A percentile compares a stretch with the other conserved stretches of the same genome.
phyloP scores from a whole-genome alignment of 176 grass and related monocot genomes.

The Cenchrus fungigraminus region DNA sequence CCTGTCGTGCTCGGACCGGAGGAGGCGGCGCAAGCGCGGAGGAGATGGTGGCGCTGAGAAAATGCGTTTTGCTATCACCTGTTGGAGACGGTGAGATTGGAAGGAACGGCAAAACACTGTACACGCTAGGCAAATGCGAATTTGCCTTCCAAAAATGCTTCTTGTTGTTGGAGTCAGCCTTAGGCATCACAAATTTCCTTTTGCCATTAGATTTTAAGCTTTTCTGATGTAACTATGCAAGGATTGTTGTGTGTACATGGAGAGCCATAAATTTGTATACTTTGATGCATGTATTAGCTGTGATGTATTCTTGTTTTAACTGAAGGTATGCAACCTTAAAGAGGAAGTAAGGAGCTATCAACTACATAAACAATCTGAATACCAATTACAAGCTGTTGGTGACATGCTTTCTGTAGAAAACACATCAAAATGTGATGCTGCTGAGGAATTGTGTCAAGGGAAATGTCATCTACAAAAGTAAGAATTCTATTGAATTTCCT shows the following conservation, averaged over 20 bases:
- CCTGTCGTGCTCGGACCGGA: no score
- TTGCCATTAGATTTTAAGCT: not conserved
- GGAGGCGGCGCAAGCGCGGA: no score
- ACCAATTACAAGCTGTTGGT: conserved; percentile 44
- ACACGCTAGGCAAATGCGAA: no score
- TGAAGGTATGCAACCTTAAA: conserved; percentile 75
- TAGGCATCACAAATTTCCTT: not conserved
- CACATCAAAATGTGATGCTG: conserved; percentile 42
- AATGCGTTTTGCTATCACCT: no score
- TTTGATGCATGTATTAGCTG: conserved; percentile 8
- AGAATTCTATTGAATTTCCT: conserved; percentile 28
- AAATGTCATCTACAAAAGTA: conserved; percentile 46
- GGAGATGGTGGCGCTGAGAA: no score
- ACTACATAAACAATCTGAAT: conserved; percentile 55
- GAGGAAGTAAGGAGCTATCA: conserved; percentile 81
- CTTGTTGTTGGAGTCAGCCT: no score
- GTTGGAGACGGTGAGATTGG: no score
- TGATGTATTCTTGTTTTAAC: conserved; percentile 20
- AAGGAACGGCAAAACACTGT: no score
- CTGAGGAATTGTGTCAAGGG: conserved; percentile 37
- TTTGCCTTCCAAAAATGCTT: no score
- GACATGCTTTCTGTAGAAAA: conserved; percentile 53
- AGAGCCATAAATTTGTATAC: not conserved
- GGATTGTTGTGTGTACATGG: not conserved
- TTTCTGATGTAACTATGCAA: conserved; percentile 30